Evolutionary conservation across 495 filamentous ascomycete genomes (phyloP).

Genomic region (Symbiotaphrina buchneri): DNA sequence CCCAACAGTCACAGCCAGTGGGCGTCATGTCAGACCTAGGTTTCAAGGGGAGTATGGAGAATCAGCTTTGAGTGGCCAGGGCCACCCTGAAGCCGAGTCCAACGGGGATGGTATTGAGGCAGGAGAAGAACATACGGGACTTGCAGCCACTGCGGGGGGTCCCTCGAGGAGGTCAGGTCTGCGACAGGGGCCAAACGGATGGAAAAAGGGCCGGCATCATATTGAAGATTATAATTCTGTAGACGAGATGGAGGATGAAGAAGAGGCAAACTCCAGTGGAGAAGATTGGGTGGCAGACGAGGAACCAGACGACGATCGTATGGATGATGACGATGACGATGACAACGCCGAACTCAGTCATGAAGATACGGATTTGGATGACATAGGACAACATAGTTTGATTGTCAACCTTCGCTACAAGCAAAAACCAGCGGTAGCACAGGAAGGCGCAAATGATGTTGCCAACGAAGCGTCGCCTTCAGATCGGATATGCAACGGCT

Average conservation of each 20-base stretch:
- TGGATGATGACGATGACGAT: slow-evolving; percentile 28
- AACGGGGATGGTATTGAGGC: slow-evolving; percentile 1
- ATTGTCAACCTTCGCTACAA: slow-evolving; percentile 37
- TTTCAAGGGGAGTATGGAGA: slow-evolving; percentile 64
- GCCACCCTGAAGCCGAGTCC: slow-evolving; percentile 11
- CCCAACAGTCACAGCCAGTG: slow-evolving; percentile 79
- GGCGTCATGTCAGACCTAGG: slow-evolving; percentile 60
- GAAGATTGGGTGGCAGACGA: slow-evolving; percentile 41
- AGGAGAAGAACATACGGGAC: background rate
- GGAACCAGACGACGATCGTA: slow-evolving; percentile 28
- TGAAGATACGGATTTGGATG: slow-evolving; percentile 11
- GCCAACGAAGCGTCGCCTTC: background rate
- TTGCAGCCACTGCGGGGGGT: slow-evolving; percentile 6
- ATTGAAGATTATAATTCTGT: slow-evolving; percentile 26
- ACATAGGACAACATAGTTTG: slow-evolving; percentile 20
- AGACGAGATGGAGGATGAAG: slow-evolving; percentile 43
- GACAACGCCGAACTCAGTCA: slow-evolving; percentile 16
- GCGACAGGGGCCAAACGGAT: slow-evolving; percentile 15
- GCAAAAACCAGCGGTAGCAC: slow-evolving; percentile 10
- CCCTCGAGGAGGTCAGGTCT: slow-evolving; percentile 10
- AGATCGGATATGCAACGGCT: background rate
- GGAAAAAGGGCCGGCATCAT: slow-evolving; percentile 13
- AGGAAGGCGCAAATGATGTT: too few species aligned
- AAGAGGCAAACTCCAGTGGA: slow-evolving; percentile 28
- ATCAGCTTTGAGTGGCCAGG: slow-evolving; percentile 31